These are phyloP conservation scores for Mortierella hygrophila DNA, from an alignment of 192 early-diverging fungal genomes.

Conservation along the genomic window DNA sequence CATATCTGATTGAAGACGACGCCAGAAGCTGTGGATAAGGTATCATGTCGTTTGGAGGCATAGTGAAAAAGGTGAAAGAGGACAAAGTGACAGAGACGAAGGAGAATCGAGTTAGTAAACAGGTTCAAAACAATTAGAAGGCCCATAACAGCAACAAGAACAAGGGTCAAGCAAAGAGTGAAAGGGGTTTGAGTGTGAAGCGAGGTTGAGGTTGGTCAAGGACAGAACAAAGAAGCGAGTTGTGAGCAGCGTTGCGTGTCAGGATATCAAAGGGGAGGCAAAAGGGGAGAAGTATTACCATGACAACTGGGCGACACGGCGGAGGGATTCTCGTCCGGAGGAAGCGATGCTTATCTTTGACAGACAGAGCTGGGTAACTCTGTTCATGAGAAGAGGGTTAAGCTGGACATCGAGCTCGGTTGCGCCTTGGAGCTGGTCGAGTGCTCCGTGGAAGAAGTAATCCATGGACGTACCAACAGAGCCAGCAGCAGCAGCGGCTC, in stretches of 20 bases:
- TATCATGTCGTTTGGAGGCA: background rate
- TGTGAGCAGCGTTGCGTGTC: background rate
- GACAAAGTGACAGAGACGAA: background rate
- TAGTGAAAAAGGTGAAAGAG: background rate
- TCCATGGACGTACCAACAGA: constrained; percentile 8
- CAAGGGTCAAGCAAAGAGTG: background rate
- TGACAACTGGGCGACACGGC: constrained; percentile 11
- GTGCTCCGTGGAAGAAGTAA: constrained; percentile 18
- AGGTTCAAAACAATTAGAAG: background rate
- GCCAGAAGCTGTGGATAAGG: constrained; percentile 8
- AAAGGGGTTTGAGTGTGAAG: background rate
- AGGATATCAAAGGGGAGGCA: background rate
- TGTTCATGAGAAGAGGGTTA: constrained; percentile 11
- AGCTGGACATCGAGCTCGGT: constrained; percentile 20
- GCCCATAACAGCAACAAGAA: background rate
- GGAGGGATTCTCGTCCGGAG: constrained; percentile 25
- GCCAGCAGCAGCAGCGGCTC: background rate
- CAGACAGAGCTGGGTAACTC: constrained; percentile 20
- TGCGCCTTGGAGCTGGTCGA: constrained; percentile 15
- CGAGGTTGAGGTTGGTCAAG: background rate
- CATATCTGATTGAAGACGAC: constrained; percentile 23
- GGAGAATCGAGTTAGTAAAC: background rate
- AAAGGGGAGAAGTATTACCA: constrained; percentile 18
- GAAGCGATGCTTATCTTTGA: constrained; percentile 25
- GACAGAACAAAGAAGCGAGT: background rate